phyloP scores from a whole-genome alignment of 2,329 filamentous ascomycete species.

The Claviceps fusiformis region DNA sequence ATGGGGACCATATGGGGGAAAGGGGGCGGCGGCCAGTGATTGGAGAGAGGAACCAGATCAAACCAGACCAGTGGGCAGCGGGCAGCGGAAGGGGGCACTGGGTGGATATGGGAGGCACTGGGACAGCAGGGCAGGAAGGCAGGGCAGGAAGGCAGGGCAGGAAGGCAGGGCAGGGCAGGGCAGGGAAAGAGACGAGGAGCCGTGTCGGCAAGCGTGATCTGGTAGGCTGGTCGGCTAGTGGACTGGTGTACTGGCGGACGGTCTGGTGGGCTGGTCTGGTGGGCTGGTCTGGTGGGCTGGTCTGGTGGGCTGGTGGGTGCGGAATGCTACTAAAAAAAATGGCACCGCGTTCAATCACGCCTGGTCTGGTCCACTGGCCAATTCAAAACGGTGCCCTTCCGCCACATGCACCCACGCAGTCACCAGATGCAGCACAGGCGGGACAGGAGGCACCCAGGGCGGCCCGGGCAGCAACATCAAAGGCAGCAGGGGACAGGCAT shows the following conservation, averaged over 20 bases:
- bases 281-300: neutral
- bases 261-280: neutral
- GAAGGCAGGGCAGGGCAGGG: neutral
- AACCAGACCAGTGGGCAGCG: neutral
- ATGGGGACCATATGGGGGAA: neutral
- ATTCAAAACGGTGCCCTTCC: neutral
- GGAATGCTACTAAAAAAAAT: conserved; percentile 8
- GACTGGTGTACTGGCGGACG: no score
- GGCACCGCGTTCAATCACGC: no score
- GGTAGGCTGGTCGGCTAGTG: no score
- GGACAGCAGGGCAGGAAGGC: neutral
- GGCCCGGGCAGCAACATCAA: no score
- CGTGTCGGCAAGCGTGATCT: no score
- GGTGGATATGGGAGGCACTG: neutral
- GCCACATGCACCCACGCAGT: neutral
- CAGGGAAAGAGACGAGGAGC: neutral
- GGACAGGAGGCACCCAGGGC: no score
- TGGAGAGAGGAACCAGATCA: neutral
- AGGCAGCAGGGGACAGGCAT: neutral
- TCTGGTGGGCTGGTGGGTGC: conserved; percentile 2
- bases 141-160: neutral
- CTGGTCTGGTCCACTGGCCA: neutral
- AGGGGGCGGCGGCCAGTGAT: neutral
- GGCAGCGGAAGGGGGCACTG: neutral
- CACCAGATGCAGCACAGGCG: no score